Conservation (phyloP, 2,329 filamentous ascomycete genomes). For the Pseudogymnoascus sp. region DNA sequence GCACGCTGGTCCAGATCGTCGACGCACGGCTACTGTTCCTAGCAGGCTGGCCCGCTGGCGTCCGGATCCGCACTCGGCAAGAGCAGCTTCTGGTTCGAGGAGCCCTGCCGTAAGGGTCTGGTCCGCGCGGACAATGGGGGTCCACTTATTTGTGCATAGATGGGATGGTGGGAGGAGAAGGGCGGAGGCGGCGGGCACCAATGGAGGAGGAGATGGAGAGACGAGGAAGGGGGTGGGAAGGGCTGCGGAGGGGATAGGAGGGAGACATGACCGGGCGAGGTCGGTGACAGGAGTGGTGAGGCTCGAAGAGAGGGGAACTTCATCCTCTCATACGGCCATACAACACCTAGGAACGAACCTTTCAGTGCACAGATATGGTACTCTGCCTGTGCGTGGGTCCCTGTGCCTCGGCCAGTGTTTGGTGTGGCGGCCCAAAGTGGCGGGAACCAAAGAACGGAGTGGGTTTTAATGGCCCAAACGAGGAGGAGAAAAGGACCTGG, state of each 20-base stretch:
- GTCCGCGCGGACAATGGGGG: not conserved
- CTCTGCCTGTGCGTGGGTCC: constrained; percentile 9
- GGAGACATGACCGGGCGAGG: not conserved
- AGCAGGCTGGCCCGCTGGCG: not conserved
- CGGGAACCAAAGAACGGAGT: not conserved
- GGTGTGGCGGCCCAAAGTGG: not conserved
- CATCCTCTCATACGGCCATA: not conserved
- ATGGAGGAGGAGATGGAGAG: not conserved
- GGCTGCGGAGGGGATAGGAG: not conserved
- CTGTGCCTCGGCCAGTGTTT: not conserved
- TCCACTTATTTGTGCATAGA: not conserved
- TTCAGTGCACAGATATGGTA: not conserved
- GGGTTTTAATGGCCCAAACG: not conserved
- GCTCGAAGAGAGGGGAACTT: not conserved
- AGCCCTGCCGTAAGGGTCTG: not conserved
- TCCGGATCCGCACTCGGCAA: not conserved
- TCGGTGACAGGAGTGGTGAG: not conserved
- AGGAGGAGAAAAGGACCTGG: not conserved
- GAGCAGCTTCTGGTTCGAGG: not conserved
- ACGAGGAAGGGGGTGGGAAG: not conserved
- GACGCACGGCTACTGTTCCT: not conserved
- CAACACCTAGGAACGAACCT: not conserved
- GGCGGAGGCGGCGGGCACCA: not conserved
- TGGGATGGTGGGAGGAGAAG: not conserved
- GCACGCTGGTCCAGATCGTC: not conserved